Conservation (phyloP, 2,329 filamentous ascomycete species). For the Verticillium albo-atrum region DNA sequence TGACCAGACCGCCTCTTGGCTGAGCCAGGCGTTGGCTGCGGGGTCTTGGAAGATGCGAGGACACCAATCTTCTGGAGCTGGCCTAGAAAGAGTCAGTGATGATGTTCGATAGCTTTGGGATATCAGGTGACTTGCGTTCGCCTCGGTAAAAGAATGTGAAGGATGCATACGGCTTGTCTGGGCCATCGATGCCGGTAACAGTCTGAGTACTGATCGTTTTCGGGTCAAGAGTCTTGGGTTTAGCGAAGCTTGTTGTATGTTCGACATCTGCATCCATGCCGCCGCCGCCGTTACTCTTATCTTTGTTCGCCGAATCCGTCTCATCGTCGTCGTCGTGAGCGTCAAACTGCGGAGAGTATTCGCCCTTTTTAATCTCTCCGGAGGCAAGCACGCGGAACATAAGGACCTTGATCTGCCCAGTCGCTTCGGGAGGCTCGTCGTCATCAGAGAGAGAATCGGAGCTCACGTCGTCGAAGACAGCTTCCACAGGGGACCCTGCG, state of each 20-base stretch:
- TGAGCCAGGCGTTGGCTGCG: constrained; percentile 55
- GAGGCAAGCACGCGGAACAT: constrained; percentile 93
- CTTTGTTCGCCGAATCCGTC: constrained; percentile 39
- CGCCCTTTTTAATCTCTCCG: constrained; percentile 94
- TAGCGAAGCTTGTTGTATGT: constrained; percentile 96
- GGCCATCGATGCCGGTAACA: constrained; percentile 95
- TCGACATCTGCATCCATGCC: constrained; percentile 79
- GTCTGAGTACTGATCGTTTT: constrained; percentile 98
- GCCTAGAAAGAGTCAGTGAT: constrained; percentile 43
- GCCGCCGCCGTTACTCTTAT: constrained; percentile 32
- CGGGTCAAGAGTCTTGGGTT: constrained; percentile 91
- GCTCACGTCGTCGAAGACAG: constrained; percentile 63
- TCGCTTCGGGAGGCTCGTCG: constrained; percentile 87
- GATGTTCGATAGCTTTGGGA: background rate
- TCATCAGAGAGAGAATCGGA: constrained; percentile 69
- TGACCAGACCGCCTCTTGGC: constrained; percentile 78
- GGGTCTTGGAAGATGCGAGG: constrained; percentile 61
- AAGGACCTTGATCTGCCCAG: constrained; percentile 96
- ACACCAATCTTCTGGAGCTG: constrained; percentile 98
- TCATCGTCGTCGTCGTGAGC: constrained; percentile 93
- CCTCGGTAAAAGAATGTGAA: constrained; percentile 98
- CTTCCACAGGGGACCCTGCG: constrained; percentile 69
- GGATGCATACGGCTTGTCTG: constrained; percentile 91
- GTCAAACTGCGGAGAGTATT: constrained; percentile 97
- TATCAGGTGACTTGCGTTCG: constrained; percentile 66